phyloP scores from a whole-genome alignment of 441 rosid genomes.

The Erodium chrysanthum region DNA sequence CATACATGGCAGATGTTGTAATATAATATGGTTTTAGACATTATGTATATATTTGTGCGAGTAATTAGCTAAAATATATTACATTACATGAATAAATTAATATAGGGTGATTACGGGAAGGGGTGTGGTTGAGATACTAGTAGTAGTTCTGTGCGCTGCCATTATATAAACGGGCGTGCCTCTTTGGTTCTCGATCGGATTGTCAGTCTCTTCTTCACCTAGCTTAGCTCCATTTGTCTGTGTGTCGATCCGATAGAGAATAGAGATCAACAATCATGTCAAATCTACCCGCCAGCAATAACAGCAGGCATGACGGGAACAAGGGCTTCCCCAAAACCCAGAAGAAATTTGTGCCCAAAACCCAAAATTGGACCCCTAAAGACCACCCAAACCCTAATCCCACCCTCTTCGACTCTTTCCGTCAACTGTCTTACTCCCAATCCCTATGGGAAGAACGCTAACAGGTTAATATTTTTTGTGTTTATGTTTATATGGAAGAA shows the following conservation, averaged over 20 bases:
- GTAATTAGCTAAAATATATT: no score
- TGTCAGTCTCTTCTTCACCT: background rate
- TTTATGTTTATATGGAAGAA: no score
- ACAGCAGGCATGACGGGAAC: constrained; percentile 21
- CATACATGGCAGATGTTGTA: no score
- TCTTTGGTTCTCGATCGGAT: background rate
- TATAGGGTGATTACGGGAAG: no score
- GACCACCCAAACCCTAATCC: constrained; percentile 21
- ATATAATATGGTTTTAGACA: no score
- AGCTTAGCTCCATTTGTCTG: background rate
- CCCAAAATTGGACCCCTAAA: constrained; percentile 16
- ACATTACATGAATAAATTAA: no score
- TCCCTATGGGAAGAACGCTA: constrained; percentile 13
- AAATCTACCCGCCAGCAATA: constrained; percentile 26
- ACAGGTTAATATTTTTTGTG: no score
- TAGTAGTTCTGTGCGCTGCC: no score
- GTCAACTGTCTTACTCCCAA: constrained; percentile 21
- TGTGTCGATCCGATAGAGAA: background rate
- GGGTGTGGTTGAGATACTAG: no score
- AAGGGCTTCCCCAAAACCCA: constrained; percentile 29
- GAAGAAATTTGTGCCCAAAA: constrained; percentile 43
- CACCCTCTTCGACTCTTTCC: constrained; percentile 58
- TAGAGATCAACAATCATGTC: constrained; percentile 32
- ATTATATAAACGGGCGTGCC: no score
- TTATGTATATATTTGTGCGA: no score